Percentiles rank a stretch among this genome's conserved stretches.
These are phyloP conservation scores for Trichoderma sp. DNA, from an alignment of 2,329 filamentous ascomycete species.

Conservation along the genomic window DNA sequence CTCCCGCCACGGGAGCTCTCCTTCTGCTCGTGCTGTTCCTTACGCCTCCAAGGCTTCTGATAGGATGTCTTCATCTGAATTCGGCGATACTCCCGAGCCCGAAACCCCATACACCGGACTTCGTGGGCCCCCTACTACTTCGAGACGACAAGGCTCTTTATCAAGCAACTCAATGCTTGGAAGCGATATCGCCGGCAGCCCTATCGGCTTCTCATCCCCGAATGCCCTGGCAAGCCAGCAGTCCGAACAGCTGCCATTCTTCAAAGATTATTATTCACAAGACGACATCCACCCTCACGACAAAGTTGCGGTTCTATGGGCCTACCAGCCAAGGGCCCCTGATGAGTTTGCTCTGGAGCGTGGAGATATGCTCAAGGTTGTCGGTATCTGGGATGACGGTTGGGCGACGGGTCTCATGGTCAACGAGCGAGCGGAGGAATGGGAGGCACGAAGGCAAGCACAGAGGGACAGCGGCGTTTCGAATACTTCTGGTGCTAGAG, in stretches of 20 bases:
- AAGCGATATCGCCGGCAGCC: slow-evolving; percentile 71
- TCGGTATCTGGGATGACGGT: slow-evolving; percentile 98
- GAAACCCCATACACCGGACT: slow-evolving; percentile 61
- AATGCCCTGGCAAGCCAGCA: slow-evolving; percentile 84
- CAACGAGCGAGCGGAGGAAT: slow-evolving; percentile 83
- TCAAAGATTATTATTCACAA: slow-evolving; percentile 98
- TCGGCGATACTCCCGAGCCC: slow-evolving; percentile 72
- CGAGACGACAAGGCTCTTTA: slow-evolving; percentile 81
- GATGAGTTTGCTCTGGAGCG: slow-evolving; percentile 94
- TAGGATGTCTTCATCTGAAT: slow-evolving; percentile 70
- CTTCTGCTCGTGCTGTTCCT: slow-evolving; percentile 46
- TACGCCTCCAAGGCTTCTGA: slow-evolving; percentile 55
- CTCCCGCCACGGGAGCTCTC: slow-evolving; percentile 53
- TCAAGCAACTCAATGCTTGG: slow-evolving; percentile 81
- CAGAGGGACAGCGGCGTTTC: slow-evolving; percentile 95
- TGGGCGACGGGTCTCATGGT: slow-evolving; percentile 94
- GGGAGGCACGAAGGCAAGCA: slow-evolving; percentile 73
- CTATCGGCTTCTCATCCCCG: slow-evolving; percentile 78
- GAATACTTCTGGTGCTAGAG: slow-evolving; percentile 68
- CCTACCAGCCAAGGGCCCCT: slow-evolving; percentile 89
- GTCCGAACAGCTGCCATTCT: slow-evolving; percentile 92
- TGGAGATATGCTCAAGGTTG: slow-evolving; percentile 96
- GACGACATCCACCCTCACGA: slow-evolving; percentile 94
- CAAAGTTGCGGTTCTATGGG: slow-evolving; percentile 90
- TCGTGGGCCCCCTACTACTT: slow-evolving; percentile 60